Percentiles rank a stretch among this genome's conserved stretches.
These are phyloP conservation scores for Pyrus hybrid DNA, from an alignment of 331 rosid genomes.

Conservation along the genomic window DNA sequence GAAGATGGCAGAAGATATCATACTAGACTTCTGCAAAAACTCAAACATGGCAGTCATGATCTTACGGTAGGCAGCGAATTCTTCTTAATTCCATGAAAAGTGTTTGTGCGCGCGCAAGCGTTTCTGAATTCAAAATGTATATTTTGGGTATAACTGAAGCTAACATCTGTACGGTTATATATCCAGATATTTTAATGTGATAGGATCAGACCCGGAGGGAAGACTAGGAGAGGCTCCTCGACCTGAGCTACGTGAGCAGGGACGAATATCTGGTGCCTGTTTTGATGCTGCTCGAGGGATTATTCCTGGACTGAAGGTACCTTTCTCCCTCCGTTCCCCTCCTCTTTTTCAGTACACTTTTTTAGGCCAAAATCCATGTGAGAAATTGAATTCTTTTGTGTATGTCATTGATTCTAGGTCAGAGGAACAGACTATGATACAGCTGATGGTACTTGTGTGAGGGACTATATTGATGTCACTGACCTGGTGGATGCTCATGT, in stretches of 20 bases:
- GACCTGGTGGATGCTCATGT: slow-evolving; percentile 51
- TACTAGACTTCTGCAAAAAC: slow-evolving; percentile 75
- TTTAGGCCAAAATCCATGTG: neutral
- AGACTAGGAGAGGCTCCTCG: slow-evolving; percentile 50
- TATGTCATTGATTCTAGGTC: slow-evolving; percentile 15
- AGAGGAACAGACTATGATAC: slow-evolving; percentile 38
- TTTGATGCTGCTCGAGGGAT: slow-evolving; percentile 47
- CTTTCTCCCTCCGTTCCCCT: neutral
- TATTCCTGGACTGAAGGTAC: slow-evolving; percentile 37
- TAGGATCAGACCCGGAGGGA: slow-evolving; percentile 50
- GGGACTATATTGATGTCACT: slow-evolving; percentile 45
- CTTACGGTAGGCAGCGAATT: slow-evolving; percentile 45
- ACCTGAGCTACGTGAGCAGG: slow-evolving; percentile 44
- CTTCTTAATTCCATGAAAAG: no score
- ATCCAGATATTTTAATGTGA: slow-evolving; percentile 40
- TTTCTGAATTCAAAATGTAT: neutral
- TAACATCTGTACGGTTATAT: neutral
- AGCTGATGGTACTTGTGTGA: slow-evolving; percentile 42
- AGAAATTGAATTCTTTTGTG: neutral
- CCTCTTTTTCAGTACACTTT: neutral
- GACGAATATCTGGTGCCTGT: slow-evolving; percentile 50
- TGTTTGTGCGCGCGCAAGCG: neutral
- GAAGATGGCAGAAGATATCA: slow-evolving; percentile 96
- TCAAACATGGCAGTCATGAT: slow-evolving; percentile 92
- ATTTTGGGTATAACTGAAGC: neutral